Base-by-base conservation (phyloP, 2,329 filamentous ascomycete genomes). In the Nothomitra cinnamomea region DNA sequence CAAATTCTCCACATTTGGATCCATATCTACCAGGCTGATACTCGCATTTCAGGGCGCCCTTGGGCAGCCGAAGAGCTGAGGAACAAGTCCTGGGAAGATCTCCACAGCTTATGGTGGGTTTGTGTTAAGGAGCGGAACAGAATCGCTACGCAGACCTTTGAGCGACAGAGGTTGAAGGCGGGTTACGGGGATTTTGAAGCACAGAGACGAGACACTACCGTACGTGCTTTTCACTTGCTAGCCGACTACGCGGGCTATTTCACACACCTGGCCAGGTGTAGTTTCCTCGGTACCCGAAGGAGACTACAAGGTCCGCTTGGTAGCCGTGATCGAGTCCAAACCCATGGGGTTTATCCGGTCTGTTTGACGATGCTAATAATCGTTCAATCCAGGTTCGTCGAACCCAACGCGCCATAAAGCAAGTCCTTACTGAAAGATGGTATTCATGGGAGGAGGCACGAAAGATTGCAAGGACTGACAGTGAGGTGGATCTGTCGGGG, bases 101-200 rank as follows among this genome's bases (percentile, higher is more conserved):
- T 98, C 61, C 89, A 96, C 68, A 73, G 75, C 57, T 74, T 98
- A 63, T 98, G 90, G 88, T 98, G 89, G 87, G 78, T 88, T 54
- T 96, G 92, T 66, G 77, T 84, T 56, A 88, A 86, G 70, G 92
- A 98, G 71, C 76, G 85, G 62, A 98, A 98, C 69, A 79, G 86
- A 60, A 79, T 96, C 60, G 75, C 80, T n/a, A 96, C 94, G 28
- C 81, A 83, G 60, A 74, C 74, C 53, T 67, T 74, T 55, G 87
- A 94, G 71, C 76, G 86, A 61, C 64, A 71, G 28, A 77, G 83
- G 60, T 64, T 85, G 54, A 73, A 82, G 58, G 74, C 86, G 50
- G 80, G 83, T 25, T 92, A 85, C 62, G 90, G 90, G 59, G 76
- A 82, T 24, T 72, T 71, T 45, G 86, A 94, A 70, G 72, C 77